Evolutionary conservation across 176 grass and related monocot species (phyloP), one percentile per base, ranked within the genome.

Genomic region (Paspalum vaginatum): DNA sequence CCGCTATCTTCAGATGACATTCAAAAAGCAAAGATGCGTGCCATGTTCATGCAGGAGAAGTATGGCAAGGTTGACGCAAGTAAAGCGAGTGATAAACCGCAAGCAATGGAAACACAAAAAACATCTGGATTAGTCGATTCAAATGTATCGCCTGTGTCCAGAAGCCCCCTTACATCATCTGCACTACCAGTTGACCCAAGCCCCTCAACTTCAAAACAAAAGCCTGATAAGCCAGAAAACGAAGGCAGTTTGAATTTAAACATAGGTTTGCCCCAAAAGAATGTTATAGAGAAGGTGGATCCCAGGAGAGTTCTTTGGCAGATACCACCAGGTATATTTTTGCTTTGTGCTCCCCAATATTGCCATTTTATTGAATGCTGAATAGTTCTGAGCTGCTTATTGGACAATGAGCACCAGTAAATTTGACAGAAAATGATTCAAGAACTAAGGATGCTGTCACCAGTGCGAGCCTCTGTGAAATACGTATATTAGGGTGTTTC

Each of bases 1-100:
- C 96, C 96, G 5, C 80, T 99, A 62, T 99, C 92, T 83, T 90
- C 96, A 59, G 96, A 99, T 86, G 96, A 99, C 87, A 99, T 99
- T 56, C 96, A 99, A 63, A 99, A 99, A 51, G 96, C 96, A 79
- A 99, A 99, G 83, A 85, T 91, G 88, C 92, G 96, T 58, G 96
- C 96, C n/a, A 93, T 94, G 81, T 99, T 91, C 69, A 93, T 95
- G 92, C 86, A 91, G 78, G 81, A 95, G 80, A 99, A 99, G 71
- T 87, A 93, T 87, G 92, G 92, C 69, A 97, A 97, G 82, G 50
- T 85, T 83, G 86, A 87, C 54, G 58, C 82, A 48, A 74, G 44
- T 38, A 93, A 87, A 80, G 70, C 60, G 44, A 86, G 58, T 62
- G 85, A 82, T 48, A 90, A 89, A 72, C 61, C 66, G 20, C 81